These are phyloP conservation scores for Botrytis medusae DNA, from an alignment of 2,329 filamentous ascomycete species.

Conservation along the genomic window DNA sequence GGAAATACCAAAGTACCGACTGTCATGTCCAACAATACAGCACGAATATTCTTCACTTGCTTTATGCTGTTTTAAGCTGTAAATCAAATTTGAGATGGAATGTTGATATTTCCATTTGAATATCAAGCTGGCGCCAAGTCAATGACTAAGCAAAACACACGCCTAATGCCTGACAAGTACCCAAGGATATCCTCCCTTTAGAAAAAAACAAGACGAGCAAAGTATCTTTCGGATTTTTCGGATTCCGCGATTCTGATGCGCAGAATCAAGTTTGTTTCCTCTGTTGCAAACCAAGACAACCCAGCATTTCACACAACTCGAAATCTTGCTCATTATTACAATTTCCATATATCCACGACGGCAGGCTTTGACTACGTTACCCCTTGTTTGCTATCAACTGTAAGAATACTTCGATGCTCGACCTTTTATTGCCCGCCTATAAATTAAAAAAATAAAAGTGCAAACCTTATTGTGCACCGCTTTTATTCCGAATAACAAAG, in stretches of 20 bases:
- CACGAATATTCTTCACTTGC: too few relatives aligned
- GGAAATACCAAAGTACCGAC: too few relatives aligned
- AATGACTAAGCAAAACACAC: neutral
- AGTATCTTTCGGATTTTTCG: neutral
- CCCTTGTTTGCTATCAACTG: neutral
- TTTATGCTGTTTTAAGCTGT: too few relatives aligned
- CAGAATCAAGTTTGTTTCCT: neutral
- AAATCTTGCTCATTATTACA: neutral
- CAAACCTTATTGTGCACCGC: neutral
- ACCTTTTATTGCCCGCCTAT: too few relatives aligned
- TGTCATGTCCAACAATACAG: too few relatives aligned
- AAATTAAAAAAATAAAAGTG: neutral
- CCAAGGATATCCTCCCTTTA: neutral
- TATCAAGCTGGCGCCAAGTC: too few relatives aligned
- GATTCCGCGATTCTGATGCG: neutral
- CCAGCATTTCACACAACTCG: neutral
- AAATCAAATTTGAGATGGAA: too few relatives aligned
- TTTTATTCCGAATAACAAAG: neutral
- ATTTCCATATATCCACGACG: neutral
- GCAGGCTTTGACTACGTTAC: neutral
- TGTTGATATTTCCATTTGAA: too few relatives aligned
- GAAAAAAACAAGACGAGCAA: neutral
- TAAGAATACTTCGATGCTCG: neutral
- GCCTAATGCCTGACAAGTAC: too few relatives aligned
- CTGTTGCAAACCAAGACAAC: neutral